These are phyloP conservation scores for Populus simonii DNA, from an alignment of 345 rosid species.

Conservation along the genomic window DNA sequence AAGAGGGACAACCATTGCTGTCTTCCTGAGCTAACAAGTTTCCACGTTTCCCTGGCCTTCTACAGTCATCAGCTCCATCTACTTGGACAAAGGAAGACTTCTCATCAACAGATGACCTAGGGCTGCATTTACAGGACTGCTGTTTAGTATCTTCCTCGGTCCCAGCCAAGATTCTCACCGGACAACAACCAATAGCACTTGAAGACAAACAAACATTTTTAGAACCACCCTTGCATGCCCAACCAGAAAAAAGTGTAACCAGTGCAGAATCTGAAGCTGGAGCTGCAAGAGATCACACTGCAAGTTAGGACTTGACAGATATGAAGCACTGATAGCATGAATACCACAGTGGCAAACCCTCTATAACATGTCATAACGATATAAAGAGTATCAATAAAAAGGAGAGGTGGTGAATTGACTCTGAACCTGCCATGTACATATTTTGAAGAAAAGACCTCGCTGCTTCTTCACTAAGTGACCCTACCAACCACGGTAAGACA, in stretches of 20 bases:
- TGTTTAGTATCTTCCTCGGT: slow-evolving; percentile 23
- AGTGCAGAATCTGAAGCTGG: slow-evolving; percentile 55
- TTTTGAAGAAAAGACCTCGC: slow-evolving; percentile 52
- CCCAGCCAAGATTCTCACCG: slow-evolving; percentile 27
- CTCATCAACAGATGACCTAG: slow-evolving; percentile 21
- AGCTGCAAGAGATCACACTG: slow-evolving; percentile 37
- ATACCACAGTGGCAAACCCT: background rate
- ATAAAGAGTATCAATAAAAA: background rate
- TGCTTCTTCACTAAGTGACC: slow-evolving; percentile 46
- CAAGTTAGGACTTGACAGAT: slow-evolving; percentile 16
- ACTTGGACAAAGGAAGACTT: slow-evolving; percentile 17
- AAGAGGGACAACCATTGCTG: slow-evolving; percentile 18
- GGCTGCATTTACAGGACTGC: slow-evolving; percentile 19
- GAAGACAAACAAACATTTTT: slow-evolving; percentile 43
- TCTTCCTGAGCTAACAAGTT: slow-evolving; percentile 23
- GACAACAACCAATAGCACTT: slow-evolving; percentile 39
- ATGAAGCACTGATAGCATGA: background rate
- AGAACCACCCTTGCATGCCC: slow-evolving; percentile 56
- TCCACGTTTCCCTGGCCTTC: slow-evolving; percentile 35
- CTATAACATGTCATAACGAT: background rate
- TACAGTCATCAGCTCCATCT: slow-evolving; percentile 26
- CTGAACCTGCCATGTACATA: slow-evolving; percentile 52
- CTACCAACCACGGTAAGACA: slow-evolving; percentile 60
- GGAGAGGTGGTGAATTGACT: slow-evolving; percentile 5
- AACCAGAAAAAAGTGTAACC: slow-evolving; percentile 57